Base-by-base conservation (phyloP, 2,329 filamentous ascomycete genomes). In the Sclerotinia borealis region DNA sequence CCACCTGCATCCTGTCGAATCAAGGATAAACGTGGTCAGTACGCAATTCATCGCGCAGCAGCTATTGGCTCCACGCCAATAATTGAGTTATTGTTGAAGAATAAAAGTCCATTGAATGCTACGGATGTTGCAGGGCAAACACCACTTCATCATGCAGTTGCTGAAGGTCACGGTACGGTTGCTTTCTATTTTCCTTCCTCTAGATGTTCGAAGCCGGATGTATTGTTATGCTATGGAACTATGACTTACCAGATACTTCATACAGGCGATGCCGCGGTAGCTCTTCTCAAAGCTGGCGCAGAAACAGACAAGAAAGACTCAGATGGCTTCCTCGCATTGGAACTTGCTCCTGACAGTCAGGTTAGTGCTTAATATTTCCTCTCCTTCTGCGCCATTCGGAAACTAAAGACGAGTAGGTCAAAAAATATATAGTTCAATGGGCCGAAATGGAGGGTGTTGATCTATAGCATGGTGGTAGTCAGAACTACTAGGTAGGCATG, bases 51-150 rank as follows among this genome's bases (percentile, higher is more conserved):
- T 76, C 86, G 95, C 22, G 95, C 95, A 3, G 93, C 95, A 0
- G 93, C 95, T 3, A 85, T 92, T 4, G 96, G 96, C 8, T 93
- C 89, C 4, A 84, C 89, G n/a, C 92, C 93, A 6, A 92, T 99
- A 79, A 81, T 96, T 54, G 89, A 87, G 70, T 78, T 96, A 43
- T 79, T 99, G 17, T 78, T 97, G 19, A 85, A 90, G 71, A 84
- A 90, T 69, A 82, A 81, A 68, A 96, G 91, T 68, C 93, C 93
- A 0, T 74, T 98, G 29, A 91, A 96, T 75, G 87, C 92, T 2
- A 87, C 89, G 2, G 95, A 99, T 77, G 79, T 81, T 41, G 86
- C 92, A 69, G 93, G 93, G 1, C 87, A 90, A 74, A 98, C 95
- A 29, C 89, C 95, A 4, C 79, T 99, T 71, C 95, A 99, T 77